Conservation (phyloP, 2,329 filamentous ascomycete species). For the Raffaelea albimanens region DNA sequence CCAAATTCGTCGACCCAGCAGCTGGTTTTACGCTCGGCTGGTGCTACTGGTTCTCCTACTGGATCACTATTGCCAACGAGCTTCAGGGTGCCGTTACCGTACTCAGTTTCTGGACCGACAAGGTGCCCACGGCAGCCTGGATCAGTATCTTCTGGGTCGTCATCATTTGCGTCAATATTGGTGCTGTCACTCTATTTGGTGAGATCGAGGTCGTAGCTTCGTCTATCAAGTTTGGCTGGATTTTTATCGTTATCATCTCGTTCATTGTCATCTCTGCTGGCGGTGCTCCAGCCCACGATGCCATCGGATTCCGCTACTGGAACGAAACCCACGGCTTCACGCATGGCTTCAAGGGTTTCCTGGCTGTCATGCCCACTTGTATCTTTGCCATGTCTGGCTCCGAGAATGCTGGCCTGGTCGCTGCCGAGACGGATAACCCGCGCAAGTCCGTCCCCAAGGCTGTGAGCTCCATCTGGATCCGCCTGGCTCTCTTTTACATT, state of each 20-base stretch:
- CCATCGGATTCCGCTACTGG: conserved; percentile 10
- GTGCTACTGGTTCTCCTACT: conserved; percentile 41
- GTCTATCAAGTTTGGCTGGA: conserved; percentile 36
- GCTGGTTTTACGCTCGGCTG: conserved; percentile 38
- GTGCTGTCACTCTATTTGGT: conserved; percentile 10
- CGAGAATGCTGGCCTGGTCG: conserved; percentile 62
- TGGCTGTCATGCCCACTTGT: conserved; percentile 60
- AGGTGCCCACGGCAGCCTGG: conserved; percentile 5
- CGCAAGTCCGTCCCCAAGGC: conserved; percentile 67
- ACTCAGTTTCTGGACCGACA: conserved; percentile 6
- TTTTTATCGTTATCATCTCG: conserved; percentile 39
- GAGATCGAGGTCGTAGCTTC: conserved; percentile 12
- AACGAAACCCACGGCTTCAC: conserved; percentile 7
- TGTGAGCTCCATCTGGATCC: conserved; percentile 59
- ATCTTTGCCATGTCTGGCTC: conserved; percentile 66
- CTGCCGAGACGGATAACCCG: conserved; percentile 61
- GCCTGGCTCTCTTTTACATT: conserved; percentile 32
- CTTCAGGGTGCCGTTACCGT: conserved; percentile 5
- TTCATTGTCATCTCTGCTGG: conserved; percentile 40
- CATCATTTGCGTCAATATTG: conserved; percentile 5
- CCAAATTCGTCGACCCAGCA: conserved; percentile 30
- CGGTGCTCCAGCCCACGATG: conserved; percentile 13
- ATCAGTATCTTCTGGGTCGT: conserved; percentile 8
- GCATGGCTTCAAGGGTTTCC: conserved; percentile 55
- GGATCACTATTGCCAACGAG: conserved; percentile 23